phyloP scores from a whole-genome alignment of 257 asterid genomes.

The Primulina huaijiensis region DNA sequence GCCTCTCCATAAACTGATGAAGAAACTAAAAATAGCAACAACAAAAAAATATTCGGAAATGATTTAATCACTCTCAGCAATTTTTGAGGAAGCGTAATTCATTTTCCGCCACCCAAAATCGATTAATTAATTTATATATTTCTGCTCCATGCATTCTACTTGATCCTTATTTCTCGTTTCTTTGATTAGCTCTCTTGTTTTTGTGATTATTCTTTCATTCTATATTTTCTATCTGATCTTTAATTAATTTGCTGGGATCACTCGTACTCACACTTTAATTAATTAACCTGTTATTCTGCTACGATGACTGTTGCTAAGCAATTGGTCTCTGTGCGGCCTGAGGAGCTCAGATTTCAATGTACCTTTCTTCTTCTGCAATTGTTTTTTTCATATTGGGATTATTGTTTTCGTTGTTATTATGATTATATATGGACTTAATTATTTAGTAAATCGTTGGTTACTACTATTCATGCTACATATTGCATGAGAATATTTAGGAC shows the following conservation, averaged over 20 bases:
- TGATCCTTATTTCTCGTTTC: slow-evolving; percentile 17
- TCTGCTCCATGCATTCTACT: neutral
- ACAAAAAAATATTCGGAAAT: too few species aligned
- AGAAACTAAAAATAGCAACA: neutral
- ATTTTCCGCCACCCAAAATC: slow-evolving; percentile 21
- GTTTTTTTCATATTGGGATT: neutral
- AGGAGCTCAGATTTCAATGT: slow-evolving; percentile 78
- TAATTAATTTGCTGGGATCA: neutral
- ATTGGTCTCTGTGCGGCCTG: slow-evolving; percentile 63
- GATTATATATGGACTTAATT: too few species aligned
- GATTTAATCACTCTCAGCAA: neutral
- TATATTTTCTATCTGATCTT: neutral
- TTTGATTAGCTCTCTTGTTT: slow-evolving; percentile 14
- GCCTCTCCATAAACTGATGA: neutral
- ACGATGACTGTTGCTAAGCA: slow-evolving; percentile 47
- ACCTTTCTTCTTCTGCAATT: slow-evolving; percentile 7
- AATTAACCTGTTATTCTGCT: slow-evolving; percentile 6
- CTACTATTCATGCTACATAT: too few species aligned
- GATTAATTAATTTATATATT: neutral
- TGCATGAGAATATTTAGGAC: too few species aligned
- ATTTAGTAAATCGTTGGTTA: too few species aligned
- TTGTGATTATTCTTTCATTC: too few species aligned
- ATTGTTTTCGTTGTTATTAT: too few species aligned
- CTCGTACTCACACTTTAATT: neutral
- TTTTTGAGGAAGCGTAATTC: slow-evolving; percentile 13